Base-by-base conservation (phyloP, 1,139 yeast species). In the Blastobotrys persicus region DNA sequence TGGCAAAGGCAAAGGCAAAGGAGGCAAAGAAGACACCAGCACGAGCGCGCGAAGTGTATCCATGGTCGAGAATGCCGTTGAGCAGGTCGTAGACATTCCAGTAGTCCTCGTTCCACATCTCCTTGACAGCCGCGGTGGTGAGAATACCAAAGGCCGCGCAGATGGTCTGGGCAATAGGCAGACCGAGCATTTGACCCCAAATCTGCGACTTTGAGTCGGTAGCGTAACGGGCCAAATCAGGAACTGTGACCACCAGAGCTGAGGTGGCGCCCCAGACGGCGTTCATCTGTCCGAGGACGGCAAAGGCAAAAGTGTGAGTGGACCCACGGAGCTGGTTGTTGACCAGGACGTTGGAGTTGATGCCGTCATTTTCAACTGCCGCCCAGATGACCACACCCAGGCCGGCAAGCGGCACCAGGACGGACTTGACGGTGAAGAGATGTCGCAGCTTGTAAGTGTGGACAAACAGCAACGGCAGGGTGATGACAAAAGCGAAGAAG, bases 21-120 rank as follows among this genome's bases (percentile, higher is more conserved):
- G 87, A 76, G 54, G 85, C 81, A 55, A 87, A 75, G 66, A 86
- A 86, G 1, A 83, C 91, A 58, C 92, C 95, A 19, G 88, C 94
- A 64, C 91, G 75, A 46, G 58, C 50, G 20, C 42, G 41, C n/a
- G 58, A 35, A 40, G 61, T 62, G 45, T 59, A 56, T 37, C 63
- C 62, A 5, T 58, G 55, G 57, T 67, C 67, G 19, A 47, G 61
- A 19, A 71, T 63, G 50, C 59, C 65, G 56, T 48, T 59, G 59
- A 48, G 59, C 55, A 63, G 63, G 46, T 66, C 70, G 44, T 69
- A 67, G 5, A 74, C 74, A 44, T 70, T 63, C 76, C 76, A 72
- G 48, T 67, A 54, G 37, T 62, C 51, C 13, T 41, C 55, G 4
- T 69, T 70, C 44, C 65, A 56, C 17, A 59, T 49, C n/a, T 61